A percentile compares a stretch with the other conserved stretches of the same genome.
phyloP scores from a whole-genome alignment of 2,329 filamentous ascomycete species.

The Xylaria digitata region DNA sequence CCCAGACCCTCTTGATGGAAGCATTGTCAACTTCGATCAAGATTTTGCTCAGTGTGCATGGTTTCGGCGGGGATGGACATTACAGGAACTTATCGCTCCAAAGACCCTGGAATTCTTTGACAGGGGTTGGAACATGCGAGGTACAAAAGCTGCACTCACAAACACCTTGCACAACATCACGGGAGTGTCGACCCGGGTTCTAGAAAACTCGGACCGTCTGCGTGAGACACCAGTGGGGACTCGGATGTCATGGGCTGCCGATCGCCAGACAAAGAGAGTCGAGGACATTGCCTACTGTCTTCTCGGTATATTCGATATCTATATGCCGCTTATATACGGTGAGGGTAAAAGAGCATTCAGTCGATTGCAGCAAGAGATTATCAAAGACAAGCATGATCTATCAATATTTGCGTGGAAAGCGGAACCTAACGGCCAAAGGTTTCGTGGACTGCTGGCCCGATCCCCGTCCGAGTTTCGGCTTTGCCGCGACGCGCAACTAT shows the following conservation, averaged over 20 bases:
- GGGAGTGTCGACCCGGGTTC: conserved; percentile 12
- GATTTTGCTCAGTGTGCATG: conserved; percentile 14
- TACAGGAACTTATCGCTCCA: conserved; percentile 36
- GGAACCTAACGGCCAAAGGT: conserved; percentile 24
- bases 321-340: conserved; percentile 34
- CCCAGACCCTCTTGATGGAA: neutral
- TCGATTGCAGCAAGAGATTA: conserved; percentile 31
- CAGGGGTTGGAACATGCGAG: conserved; percentile 22
- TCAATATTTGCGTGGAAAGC: conserved; percentile 35
- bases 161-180: conserved; percentile 16
- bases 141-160: conserved; percentile 20
- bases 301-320: conserved; percentile 31
- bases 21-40: neutral
- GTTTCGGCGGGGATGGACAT: conserved; percentile 34
- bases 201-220: conserved; percentile 13
- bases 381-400: conserved; percentile 30
- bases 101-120: conserved; percentile 16
- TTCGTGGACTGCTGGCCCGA: conserved; percentile 23
- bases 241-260: conserved; percentile 31
- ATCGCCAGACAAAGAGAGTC: conserved; percentile 23
- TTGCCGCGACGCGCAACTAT: conserved; percentile 19
- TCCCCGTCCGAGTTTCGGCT: conserved; percentile 24
- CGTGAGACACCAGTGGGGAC: neutral
- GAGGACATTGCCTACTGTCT: conserved; percentile 34
- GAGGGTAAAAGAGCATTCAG: conserved; percentile 27